phyloP scores from a whole-genome alignment of 139 green algal genomes.

The Coelastrella sp. region DNA sequence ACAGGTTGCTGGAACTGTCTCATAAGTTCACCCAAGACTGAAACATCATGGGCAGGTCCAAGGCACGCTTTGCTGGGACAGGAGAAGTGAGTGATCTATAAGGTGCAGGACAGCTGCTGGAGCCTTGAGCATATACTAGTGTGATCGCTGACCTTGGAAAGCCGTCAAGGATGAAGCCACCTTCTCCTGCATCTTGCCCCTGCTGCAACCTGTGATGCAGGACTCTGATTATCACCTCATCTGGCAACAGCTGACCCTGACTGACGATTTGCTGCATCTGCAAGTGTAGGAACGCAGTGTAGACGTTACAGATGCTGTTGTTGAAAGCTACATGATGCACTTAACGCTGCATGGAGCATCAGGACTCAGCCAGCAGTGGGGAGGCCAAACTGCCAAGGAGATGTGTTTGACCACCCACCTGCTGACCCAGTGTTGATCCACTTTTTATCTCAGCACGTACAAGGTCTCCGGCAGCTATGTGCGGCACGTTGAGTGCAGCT shows the following conservation, averaged over 20 bases:
- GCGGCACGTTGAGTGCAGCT: slow-evolving; percentile 79
- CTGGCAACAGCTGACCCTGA: slow-evolving; percentile 87
- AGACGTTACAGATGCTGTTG: neutral
- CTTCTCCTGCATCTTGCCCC: slow-evolving; percentile 59
- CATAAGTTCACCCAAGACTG: no score
- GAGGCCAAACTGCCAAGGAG: no score
- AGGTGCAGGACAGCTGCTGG: no score
- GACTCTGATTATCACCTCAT: slow-evolving; percentile 85
- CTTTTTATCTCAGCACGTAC: slow-evolving; percentile 90
- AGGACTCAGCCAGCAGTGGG: neutral
- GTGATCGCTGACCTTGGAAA: slow-evolving; percentile 94
- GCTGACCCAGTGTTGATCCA: slow-evolving; percentile 69
- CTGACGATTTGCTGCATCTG: slow-evolving; percentile 82
- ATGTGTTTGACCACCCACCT: no score
- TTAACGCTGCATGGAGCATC: neutral
- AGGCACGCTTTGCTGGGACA: no score
- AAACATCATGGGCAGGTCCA: no score
- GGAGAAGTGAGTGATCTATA: no score
- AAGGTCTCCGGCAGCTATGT: slow-evolving; percentile 96
- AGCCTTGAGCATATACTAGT: no score
- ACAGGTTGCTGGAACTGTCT: no score
- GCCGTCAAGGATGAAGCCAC: slow-evolving; percentile 95
- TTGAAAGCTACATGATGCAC: neutral
- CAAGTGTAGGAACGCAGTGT: neutral
- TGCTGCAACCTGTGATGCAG: slow-evolving; percentile 70